phyloP scores from a whole-genome alignment of 2,329 filamentous ascomycete species.

The Botryotinia narcissicola region DNA sequence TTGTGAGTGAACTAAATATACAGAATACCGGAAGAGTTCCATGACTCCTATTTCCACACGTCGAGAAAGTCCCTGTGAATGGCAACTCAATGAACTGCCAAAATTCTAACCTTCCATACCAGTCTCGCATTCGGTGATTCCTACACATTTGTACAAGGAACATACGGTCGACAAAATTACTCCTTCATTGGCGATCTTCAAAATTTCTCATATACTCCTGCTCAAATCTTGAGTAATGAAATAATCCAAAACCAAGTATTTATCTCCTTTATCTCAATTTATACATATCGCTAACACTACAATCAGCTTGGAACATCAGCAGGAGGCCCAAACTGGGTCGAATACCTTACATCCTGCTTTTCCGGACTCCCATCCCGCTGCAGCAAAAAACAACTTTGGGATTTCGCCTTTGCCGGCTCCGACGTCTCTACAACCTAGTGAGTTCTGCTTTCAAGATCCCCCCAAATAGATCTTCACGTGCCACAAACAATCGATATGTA shows the following conservation, averaged over 20 bases:
- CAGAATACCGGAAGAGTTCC: background rate
- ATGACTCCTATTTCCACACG: no score
- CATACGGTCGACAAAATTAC: conserved; percentile 49
- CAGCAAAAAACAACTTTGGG: conserved; percentile 50
- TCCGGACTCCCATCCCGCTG: conserved; percentile 46
- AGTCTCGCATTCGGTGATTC: conserved; percentile 51
- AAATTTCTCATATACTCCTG: conserved; percentile 46
- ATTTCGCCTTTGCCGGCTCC: conserved; percentile 55
- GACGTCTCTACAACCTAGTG: conserved; percentile 43
- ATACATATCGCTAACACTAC: background rate
- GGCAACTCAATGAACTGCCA: no score
- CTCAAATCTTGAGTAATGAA: conserved; percentile 45
- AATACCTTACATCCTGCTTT: conserved; percentile 53
- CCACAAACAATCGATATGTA: background rate
- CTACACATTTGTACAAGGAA: conserved; percentile 54
- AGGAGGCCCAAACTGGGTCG: conserved; percentile 46
- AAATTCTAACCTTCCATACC: background rate
- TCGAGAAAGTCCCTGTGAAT: background rate
- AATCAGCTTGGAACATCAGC: conserved; percentile 14
- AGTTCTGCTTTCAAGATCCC: background rate
- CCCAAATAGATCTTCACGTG: fast-evolving
- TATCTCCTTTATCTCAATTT: conserved; percentile 32
- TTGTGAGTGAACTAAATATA: conserved; percentile 3
- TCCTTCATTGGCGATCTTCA: conserved; percentile 54
- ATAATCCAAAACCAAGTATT: conserved; percentile 51